phyloP scores from a whole-genome alignment of 805 yeast species.

The Candida maltosa region DNA sequence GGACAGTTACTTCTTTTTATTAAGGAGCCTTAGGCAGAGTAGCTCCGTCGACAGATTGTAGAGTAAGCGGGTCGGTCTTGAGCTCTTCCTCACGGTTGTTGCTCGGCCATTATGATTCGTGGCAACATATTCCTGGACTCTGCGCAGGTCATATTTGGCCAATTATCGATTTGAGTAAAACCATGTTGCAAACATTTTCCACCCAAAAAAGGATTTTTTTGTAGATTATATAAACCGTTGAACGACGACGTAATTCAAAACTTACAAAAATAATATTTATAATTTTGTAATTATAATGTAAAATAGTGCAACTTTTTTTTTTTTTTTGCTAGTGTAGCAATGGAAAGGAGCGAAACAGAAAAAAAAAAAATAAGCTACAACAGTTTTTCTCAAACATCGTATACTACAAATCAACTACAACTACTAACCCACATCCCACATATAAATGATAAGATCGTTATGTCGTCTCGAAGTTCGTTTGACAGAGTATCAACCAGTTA shows the following conservation, averaged over 20 bases:
- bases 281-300: not conserved
- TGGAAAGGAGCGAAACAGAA: not conserved
- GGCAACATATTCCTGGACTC: slow-evolving; percentile 99
- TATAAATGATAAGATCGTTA: slow-evolving; percentile 2
- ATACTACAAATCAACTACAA: not conserved
- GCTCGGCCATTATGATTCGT: slow-evolving; percentile 66
- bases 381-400: not conserved
- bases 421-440: not conserved
- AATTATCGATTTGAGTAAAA: slow-evolving; percentile 99
- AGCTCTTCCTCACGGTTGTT: slow-evolving; percentile 42
- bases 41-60: slow-evolving; percentile 98
- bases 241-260: too few relatives aligned
- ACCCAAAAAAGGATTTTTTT: not conserved
- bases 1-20: slow-evolving; percentile 15
- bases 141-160: slow-evolving; percentile 86
- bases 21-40: slow-evolving; percentile 58
- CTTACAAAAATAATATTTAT: too few relatives aligned
- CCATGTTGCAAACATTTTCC: slow-evolving; percentile 95
- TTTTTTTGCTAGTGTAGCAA: not conserved
- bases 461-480: too few relatives aligned
- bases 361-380: not conserved
- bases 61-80: slow-evolving; percentile 64
- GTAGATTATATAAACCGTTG: too few relatives aligned
- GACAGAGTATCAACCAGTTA: too few relatives aligned
- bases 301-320: not conserved